Evolutionary conservation across 345 rosid species (phyloP).

Genomic region (Hevea brasiliensis): DNA sequence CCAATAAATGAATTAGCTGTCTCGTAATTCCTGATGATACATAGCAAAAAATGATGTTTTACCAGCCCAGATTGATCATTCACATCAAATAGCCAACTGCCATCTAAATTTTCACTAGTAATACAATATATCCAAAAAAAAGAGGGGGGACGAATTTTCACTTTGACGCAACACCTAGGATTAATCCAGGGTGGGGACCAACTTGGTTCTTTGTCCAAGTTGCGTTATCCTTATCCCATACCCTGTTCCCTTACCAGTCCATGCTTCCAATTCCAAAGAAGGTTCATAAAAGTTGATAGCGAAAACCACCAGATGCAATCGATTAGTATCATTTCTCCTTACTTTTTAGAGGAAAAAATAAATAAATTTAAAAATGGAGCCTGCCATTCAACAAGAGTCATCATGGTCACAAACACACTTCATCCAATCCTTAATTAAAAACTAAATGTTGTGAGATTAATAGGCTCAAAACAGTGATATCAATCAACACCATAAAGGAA

Average conservation of each 20-base stretch:
- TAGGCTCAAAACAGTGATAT: too few species aligned
- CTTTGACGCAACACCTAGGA: too few species aligned
- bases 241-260: not conserved
- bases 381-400: too few species aligned
- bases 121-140: not conserved
- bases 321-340: not conserved
- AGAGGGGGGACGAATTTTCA: too few species aligned
- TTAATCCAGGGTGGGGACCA: constrained; percentile 4
- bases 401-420: too few species aligned
- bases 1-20: not conserved
- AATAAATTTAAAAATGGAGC: not conserved
- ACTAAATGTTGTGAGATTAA: too few species aligned
- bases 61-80: not conserved
- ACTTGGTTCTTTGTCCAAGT: not conserved
- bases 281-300: not conserved
- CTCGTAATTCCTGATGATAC: not conserved
- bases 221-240: not conserved
- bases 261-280: not conserved
- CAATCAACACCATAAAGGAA: too few species aligned
- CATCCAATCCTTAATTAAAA: too few species aligned
- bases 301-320: not conserved
- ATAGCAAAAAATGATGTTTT: too few species aligned
- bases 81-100: too few species aligned
- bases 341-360: not conserved
- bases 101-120: too few species aligned